These are phyloP conservation scores for Aspergillus ustus DNA, from an alignment of 2,329 filamentous ascomycete species.

Conservation along the genomic window DNA sequence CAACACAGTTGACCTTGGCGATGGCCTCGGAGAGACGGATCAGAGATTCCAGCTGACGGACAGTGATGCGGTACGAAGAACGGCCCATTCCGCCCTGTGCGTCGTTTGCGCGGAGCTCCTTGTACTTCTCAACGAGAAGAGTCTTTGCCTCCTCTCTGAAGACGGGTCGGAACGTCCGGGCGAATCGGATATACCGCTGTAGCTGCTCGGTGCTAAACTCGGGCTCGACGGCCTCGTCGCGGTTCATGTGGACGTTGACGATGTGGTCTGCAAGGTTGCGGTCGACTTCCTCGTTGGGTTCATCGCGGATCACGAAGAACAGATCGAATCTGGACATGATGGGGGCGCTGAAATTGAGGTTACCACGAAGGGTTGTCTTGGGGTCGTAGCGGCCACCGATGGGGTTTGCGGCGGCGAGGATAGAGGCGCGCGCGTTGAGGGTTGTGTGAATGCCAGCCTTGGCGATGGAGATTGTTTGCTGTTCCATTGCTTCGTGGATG, in stretches of 20 bases:
- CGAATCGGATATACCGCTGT: constrained; percentile 96
- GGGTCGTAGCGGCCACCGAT: constrained; percentile 94
- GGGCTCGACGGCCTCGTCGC: constrained; percentile 87
- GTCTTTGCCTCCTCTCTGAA: constrained; percentile 87
- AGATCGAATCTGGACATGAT: constrained; percentile 99
- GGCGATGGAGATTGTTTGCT: constrained; percentile 98
- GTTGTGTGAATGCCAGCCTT: constrained; percentile 99
- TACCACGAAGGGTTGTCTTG: constrained; percentile 88
- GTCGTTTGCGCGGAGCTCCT: constrained; percentile 90
- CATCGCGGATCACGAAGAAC: constrained; percentile 96
- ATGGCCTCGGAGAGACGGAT: constrained; percentile 97
- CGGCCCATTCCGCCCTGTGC: constrained; percentile 90
- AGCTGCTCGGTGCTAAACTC: constrained; percentile 96
- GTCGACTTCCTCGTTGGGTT: constrained; percentile 91
- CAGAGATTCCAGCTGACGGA: constrained; percentile 92
- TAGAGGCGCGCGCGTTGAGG: constrained; percentile 91
- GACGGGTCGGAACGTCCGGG: constrained; percentile 88
- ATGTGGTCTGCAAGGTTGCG: constrained; percentile 93
- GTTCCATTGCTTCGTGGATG: constrained; percentile 99
- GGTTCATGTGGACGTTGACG: constrained; percentile 87
- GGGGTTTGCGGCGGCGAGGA: constrained; percentile 94
- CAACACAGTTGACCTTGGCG: constrained; percentile 94
- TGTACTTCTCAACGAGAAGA: constrained; percentile 88
- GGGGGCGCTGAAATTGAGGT: constrained; percentile 98
- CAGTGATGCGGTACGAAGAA: constrained; percentile 97